A percentile compares a stretch with the other conserved stretches of the same genome.
These are phyloP conservation scores for Stygiomarasmius scandens DNA, from an alignment of 1,284 basidiomycete genomes.

Conservation along the genomic window DNA sequence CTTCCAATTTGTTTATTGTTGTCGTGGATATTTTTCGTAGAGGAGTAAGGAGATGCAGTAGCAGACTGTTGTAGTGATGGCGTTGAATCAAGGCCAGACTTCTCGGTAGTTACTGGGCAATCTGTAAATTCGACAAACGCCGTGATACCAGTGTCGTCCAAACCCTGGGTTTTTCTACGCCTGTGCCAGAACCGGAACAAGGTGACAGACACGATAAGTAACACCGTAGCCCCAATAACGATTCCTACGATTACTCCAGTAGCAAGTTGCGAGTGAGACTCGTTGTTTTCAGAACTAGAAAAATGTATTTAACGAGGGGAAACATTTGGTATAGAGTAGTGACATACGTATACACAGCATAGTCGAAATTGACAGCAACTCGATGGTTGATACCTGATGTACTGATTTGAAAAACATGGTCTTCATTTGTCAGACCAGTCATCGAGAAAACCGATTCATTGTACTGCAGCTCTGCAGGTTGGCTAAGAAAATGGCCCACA, in stretches of 20 bases:
- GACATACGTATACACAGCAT: slow-evolving; percentile 40
- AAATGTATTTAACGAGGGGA: background rate
- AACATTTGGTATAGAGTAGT: background rate
- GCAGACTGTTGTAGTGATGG: background rate
- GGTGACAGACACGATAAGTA: slow-evolving; percentile 10
- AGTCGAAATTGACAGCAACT: slow-evolving; percentile 38
- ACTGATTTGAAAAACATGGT: slow-evolving; percentile 29
- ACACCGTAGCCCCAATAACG: slow-evolving; percentile 23
- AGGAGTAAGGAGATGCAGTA: background rate
- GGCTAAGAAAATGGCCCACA: slow-evolving; percentile 17
- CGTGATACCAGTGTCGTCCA: background rate
- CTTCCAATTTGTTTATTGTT: background rate
- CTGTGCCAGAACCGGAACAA: background rate
- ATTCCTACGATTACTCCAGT: slow-evolving; percentile 27
- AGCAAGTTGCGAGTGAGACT: background rate
- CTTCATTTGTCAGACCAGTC: slow-evolving; percentile 20
- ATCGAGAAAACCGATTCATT: slow-evolving; percentile 27
- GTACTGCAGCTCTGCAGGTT: slow-evolving; percentile 19
- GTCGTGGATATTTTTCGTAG: background rate
- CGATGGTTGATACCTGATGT: slow-evolving; percentile 22
- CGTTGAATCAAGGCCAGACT: background rate
- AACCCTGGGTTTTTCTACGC: background rate
- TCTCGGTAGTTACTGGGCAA: background rate
- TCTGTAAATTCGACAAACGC: background rate
- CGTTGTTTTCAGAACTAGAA: background rate